Evolutionary conservation across 75 land plant genomes (phyloP).

Genomic region (Adiantum capillusveneris): DNA sequence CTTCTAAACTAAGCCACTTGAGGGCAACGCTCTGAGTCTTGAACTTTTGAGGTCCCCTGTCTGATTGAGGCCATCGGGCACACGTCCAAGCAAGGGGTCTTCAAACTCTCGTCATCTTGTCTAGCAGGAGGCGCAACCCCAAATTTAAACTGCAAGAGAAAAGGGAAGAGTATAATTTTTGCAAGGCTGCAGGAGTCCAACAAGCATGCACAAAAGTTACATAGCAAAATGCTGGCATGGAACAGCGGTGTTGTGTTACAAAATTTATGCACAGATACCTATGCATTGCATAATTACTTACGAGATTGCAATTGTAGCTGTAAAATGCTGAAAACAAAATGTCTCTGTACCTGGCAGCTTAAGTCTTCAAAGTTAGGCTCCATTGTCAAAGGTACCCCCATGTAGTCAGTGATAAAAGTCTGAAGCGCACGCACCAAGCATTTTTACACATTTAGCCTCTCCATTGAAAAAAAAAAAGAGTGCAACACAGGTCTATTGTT

Average conservation of each 20-base stretch:
- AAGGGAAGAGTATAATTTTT: too few species aligned
- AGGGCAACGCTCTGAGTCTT: not conserved
- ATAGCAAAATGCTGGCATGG: too few species aligned
- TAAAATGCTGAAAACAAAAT: slow-evolving; percentile 7
- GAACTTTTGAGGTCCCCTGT: not conserved
- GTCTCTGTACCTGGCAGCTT: slow-evolving; percentile 78
- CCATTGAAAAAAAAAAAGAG: too few species aligned
- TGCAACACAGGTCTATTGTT: too few species aligned
- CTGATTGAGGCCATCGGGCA: slow-evolving; percentile 46
- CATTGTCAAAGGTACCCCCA: slow-evolving; percentile 86
- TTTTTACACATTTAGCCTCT: too few species aligned
- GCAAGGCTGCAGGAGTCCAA: not conserved
- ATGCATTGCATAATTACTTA: too few species aligned
- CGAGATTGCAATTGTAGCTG: too few species aligned
- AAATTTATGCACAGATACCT: too few species aligned
- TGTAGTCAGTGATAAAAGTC: slow-evolving; percentile 75
- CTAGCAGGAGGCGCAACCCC: slow-evolving; percentile 53
- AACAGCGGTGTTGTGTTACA: too few species aligned
- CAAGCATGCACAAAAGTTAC: not conserved
- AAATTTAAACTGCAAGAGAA: slow-evolving; percentile 75
- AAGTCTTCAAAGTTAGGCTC: slow-evolving; percentile 85
- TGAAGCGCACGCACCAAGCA: too few species aligned
- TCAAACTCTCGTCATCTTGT: slow-evolving; percentile 43
- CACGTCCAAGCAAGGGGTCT: slow-evolving; percentile 64
- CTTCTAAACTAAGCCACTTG: not conserved